Evolutionary conservation across 1,139 yeast species (phyloP).

Genomic region (Pichia cactophila): DNA sequence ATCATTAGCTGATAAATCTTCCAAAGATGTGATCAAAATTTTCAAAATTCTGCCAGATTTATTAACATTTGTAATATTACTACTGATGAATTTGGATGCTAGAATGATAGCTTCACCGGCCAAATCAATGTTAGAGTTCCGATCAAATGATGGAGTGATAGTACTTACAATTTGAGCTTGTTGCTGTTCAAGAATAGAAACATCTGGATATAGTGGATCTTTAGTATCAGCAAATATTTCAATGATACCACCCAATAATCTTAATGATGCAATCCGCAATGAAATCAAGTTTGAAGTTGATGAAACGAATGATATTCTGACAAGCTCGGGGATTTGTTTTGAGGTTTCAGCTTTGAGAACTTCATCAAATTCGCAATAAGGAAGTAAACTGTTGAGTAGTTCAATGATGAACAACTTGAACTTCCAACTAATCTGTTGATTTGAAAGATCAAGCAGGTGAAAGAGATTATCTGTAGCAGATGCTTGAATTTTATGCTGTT

Average conservation of each 20-base stretch:
- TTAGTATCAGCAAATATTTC: conserved; percentile 41
- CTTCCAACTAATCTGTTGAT: conserved; percentile 65
- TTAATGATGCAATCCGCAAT: conserved; percentile 60
- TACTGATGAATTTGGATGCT: conserved; percentile 67
- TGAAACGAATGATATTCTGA: conserved; percentile 77
- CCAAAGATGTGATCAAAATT: conserved; percentile 60
- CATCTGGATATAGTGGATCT: conserved; percentile 70
- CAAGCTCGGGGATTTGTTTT: conserved; percentile 57
- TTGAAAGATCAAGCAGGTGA: conserved; percentile 32
- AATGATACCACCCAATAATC: conserved; percentile 54
- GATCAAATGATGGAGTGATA: conserved; percentile 77
- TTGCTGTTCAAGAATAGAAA: conserved; percentile 76
- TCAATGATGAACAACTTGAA: conserved; percentile 57
- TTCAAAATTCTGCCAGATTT: conserved; percentile 56
- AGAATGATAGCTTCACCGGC: conserved; percentile 76
- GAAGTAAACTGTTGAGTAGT: conserved; percentile 46
- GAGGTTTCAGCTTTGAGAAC: conserved; percentile 38
- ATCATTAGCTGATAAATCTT: conserved; percentile 39
- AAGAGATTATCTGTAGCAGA: conserved; percentile 5
- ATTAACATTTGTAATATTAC: conserved; percentile 40
- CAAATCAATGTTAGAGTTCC: conserved; percentile 63
- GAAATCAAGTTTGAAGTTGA: conserved; percentile 63
- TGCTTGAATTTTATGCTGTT: background rate
- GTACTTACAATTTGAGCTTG: conserved; percentile 94
- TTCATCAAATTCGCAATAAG: conserved; percentile 35